A percentile compares a stretch with the other conserved stretches of the same genome.
Conservation (phyloP, 2,329 filamentous ascomycete genomes). For the Pseudovirgaria hyperparasitica region DNA sequence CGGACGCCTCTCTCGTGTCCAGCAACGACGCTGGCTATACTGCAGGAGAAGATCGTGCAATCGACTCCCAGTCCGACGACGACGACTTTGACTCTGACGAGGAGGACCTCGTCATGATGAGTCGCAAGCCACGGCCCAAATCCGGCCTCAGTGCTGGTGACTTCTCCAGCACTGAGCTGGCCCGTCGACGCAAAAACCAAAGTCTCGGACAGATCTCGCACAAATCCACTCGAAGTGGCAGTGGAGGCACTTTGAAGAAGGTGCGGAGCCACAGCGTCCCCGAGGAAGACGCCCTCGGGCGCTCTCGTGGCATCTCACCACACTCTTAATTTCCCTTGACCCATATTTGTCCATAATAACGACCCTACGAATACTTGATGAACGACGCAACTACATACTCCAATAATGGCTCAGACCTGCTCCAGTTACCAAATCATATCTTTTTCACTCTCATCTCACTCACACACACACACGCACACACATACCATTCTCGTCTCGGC, state of each 20-base stretch:
- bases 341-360: too few species aligned
- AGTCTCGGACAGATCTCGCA: slow-evolving; percentile 17
- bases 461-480: too few species aligned
- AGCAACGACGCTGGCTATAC: slow-evolving; percentile 26
- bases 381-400: too few species aligned
- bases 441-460: too few species aligned
- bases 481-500: too few species aligned
- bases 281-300: too few species aligned
- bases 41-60: slow-evolving; percentile 11
- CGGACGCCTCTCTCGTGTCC: slow-evolving; percentile 12
- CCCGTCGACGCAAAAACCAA: slow-evolving; percentile 15
- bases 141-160: slow-evolving; percentile 20
- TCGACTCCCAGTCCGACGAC: slow-evolving; percentile 15
- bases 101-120: slow-evolving; percentile 27
- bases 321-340: too few species aligned
- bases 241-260: slow-evolving; percentile 38
- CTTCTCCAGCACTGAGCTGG: slow-evolving; percentile 23
- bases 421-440: too few species aligned
- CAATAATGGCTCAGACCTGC: too few species aligned
- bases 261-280: too few species aligned
- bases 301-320: too few species aligned
- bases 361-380: too few species aligned
- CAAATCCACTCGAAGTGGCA: slow-evolving; percentile 33
- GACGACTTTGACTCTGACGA: slow-evolving; percentile 25
- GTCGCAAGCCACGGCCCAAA: slow-evolving; percentile 24